Percentiles rank a stretch among this genome's conserved stretches.
These are phyloP conservation scores for Endogone sp. DNA, from an alignment of 192 early-diverging fungal genomes.

Conservation along the genomic window DNA sequence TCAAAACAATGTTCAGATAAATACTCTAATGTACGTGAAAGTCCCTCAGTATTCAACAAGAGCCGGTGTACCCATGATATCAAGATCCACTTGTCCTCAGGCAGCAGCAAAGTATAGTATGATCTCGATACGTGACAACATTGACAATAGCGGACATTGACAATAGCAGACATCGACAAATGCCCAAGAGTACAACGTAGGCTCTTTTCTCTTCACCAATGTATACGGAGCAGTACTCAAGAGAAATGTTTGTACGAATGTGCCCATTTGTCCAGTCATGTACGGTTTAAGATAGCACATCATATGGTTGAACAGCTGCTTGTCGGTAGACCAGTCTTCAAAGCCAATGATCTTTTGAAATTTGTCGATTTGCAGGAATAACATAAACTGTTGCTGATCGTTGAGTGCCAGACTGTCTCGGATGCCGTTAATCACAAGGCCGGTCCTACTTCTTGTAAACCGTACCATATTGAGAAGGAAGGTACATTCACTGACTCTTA, in stretches of 20 bases:
- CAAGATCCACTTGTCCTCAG: too few species aligned
- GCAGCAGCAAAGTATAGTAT: slow-evolving; percentile 6
- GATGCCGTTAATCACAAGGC: slow-evolving; percentile 1
- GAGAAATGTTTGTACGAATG: slow-evolving; percentile 17
- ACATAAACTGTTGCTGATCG: slow-evolving; percentile 1
- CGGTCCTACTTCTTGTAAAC: background rate
- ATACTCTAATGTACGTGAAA: slow-evolving; percentile 8
- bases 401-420: slow-evolving; percentile 3
- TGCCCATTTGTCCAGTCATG: slow-evolving; percentile 4
- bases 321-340: slow-evolving; percentile 2
- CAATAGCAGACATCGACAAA: too few species aligned
- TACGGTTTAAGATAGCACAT: slow-evolving; percentile 5
- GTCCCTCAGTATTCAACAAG: slow-evolving; percentile 9
- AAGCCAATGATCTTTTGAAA: slow-evolving; percentile 10
- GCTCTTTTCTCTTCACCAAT: slow-evolving; percentile 8
- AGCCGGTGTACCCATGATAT: background rate
- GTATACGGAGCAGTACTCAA: slow-evolving; percentile 10
- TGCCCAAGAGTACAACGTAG: slow-evolving; percentile 12
- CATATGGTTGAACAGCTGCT: slow-evolving; percentile 10
- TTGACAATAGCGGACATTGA: slow-evolving; percentile 13
- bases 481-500: too few species aligned
- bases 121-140: slow-evolving; percentile 13
- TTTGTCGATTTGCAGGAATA: slow-evolving; percentile 17
- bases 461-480: too few species aligned
- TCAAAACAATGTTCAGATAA: slow-evolving; percentile 9